A percentile compares a stretch with the other conserved stretches of the same genome.
Evolutionary conservation across 2,329 filamentous ascomycete species (phyloP).

Genomic region (Tolypocladium ovalisporum): DNA sequence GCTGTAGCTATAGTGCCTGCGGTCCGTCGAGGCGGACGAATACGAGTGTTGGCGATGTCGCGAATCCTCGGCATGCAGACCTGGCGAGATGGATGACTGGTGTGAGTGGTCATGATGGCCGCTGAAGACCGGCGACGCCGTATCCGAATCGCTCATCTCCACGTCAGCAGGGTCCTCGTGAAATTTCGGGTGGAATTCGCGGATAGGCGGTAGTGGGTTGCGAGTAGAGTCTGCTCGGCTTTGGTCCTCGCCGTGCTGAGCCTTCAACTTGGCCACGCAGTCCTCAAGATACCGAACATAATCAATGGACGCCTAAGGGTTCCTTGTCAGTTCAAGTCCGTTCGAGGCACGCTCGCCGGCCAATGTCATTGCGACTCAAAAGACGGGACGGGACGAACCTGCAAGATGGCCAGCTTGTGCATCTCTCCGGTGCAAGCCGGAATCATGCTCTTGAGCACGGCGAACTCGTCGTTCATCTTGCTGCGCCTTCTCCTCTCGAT

Average conservation of each 20-base stretch:
- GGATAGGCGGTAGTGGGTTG: constrained; percentile 22
- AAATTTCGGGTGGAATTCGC: constrained; percentile 28
- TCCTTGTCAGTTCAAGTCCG: background rate
- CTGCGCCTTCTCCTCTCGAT: constrained; percentile 83
- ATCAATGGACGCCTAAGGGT: constrained; percentile 74
- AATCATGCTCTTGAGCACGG: constrained; percentile 86
- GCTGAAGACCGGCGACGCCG: constrained; percentile 35
- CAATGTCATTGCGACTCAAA: too few relatives aligned
- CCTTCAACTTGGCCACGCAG: constrained; percentile 72
- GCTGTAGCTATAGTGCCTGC: constrained; percentile 38
- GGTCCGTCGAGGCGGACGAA: constrained; percentile 41
- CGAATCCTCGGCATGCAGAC: constrained; percentile 33
- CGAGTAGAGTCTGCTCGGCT: constrained; percentile 15
- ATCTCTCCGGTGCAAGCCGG: constrained; percentile 94
- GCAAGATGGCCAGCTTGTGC: constrained; percentile 93
- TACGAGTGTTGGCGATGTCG: constrained; percentile 38
- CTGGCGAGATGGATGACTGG: constrained; percentile 42
- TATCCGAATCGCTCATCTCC: constrained; percentile 49
- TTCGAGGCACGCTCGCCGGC: background rate
- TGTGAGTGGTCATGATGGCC: constrained; percentile 21
- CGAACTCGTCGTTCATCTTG: constrained; percentile 99
- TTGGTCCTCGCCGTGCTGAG: constrained; percentile 30
- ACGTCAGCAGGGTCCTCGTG: constrained; percentile 34
- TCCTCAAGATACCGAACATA: constrained; percentile 91
- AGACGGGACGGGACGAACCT: constrained; percentile 45